A percentile compares a stretch with the other conserved stretches of the same genome.
Evolutionary conservation across 202 grass and related monocot species (phyloP).

Genomic region (Schoenoplectus tabernaemontani): DNA sequence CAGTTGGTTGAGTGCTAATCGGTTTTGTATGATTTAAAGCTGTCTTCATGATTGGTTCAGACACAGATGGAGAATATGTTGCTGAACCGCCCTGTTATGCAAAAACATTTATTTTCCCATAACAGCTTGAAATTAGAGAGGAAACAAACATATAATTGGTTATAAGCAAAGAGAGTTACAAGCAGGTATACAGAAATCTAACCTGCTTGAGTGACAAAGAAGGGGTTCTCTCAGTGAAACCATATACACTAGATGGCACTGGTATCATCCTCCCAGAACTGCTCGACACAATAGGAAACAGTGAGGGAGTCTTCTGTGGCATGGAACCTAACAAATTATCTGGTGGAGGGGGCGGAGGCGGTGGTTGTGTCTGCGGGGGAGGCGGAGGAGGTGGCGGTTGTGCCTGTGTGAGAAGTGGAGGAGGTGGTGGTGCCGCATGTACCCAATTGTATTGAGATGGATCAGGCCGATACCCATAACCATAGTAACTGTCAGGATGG

Average conservation of each 20-base stretch:
- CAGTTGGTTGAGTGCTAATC: slow-evolving; percentile 34
- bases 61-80: slow-evolving; percentile 30
- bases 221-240: slow-evolving; percentile 25
- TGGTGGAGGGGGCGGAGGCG: slow-evolving; percentile 11
- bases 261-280: slow-evolving; percentile 6
- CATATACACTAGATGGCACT: slow-evolving; percentile 22
- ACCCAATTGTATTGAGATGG: slow-evolving; percentile 1
- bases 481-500: neutral
- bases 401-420: slow-evolving; percentile 20
- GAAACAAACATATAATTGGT: slow-evolving; percentile 1
- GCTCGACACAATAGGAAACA: slow-evolving; percentile 58
- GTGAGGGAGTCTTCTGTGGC: slow-evolving; percentile 7
- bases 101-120: neutral
- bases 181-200: slow-evolving; percentile 20
- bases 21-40: slow-evolving; percentile 13
- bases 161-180: slow-evolving; percentile 25
- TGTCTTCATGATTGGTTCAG: slow-evolving; percentile 35
- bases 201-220: slow-evolving; percentile 22
- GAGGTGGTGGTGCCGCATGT: slow-evolving; percentile 26
- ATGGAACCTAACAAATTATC: slow-evolving; percentile 22
- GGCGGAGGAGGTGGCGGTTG: slow-evolving; percentile 26
- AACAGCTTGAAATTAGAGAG: neutral
- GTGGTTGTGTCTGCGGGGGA: slow-evolving; percentile 24
- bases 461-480: slow-evolving; percentile 20
- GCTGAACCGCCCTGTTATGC: slow-evolving; percentile 31